Evolutionary conservation across 2,329 filamentous ascomycete genomes (phyloP).

Genomic region (Tolypocladium endophyticum): DNA sequence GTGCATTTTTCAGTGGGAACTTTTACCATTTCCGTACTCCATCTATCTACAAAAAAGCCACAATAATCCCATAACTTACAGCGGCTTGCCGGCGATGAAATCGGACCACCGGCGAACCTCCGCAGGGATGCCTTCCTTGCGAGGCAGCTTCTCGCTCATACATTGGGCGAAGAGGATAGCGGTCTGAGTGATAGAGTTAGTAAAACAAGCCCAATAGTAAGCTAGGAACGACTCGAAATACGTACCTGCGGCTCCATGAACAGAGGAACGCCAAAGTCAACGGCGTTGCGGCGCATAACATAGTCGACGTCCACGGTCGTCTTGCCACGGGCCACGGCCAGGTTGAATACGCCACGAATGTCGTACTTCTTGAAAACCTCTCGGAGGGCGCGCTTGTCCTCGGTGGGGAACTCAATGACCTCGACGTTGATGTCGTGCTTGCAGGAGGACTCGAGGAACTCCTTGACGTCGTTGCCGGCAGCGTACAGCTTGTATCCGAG

Average conservation of each 20-base stretch:
- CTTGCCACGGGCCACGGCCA: constrained; percentile 74
- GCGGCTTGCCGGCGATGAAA: constrained; percentile 78
- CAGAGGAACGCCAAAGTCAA: constrained; percentile 93
- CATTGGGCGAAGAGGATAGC: constrained; percentile 92
- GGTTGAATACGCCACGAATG: constrained; percentile 91
- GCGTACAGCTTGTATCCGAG: constrained; percentile 93
- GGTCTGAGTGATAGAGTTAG: constrained; percentile 50
- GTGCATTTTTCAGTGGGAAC: neutral
- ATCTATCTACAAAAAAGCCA: constrained; percentile 8
- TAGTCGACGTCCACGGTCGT: constrained; percentile 88
- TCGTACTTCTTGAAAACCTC: constrained; percentile 97
- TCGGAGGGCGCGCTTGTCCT: constrained; percentile 87
- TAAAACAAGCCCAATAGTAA: neutral
- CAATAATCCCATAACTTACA: constrained; percentile 36
- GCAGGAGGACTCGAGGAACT: constrained; percentile 62
- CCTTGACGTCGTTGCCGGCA: constrained; percentile 70
- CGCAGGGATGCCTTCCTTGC: constrained; percentile 73
- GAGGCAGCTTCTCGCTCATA: constrained; percentile 92
- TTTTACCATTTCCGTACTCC: constrained; percentile 11
- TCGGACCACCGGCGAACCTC: constrained; percentile 94
- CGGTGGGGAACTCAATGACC: constrained; percentile 92
- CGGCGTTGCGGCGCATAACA: constrained; percentile 95
- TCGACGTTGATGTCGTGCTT: constrained; percentile 65
- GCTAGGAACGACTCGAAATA: constrained; percentile 5
- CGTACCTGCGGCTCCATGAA: constrained; percentile 97